Percentiles rank a stretch among this genome's conserved stretches.
These are phyloP conservation scores for Yarrowia phangngaensis DNA, from an alignment of 805 yeast genomes.

Conservation along the genomic window DNA sequence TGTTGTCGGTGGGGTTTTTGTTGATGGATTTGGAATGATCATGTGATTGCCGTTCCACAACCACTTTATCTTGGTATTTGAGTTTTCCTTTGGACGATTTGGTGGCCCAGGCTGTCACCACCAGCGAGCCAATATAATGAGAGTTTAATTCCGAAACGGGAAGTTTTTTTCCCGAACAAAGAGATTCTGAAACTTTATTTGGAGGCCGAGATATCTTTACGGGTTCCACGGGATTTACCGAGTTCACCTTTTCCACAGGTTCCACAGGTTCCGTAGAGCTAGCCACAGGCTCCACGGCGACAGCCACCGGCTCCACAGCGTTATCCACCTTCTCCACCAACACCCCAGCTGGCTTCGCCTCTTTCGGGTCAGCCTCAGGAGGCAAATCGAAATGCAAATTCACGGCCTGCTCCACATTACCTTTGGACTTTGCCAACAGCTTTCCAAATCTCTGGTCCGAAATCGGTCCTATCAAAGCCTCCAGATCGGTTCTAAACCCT, in stretches of 20 bases:
- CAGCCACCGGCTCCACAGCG: too few relatives aligned
- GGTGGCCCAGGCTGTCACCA: constrained; percentile 30
- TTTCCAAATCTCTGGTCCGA: constrained; percentile 28
- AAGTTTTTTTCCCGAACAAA: too few relatives aligned
- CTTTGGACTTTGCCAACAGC: constrained; percentile 31
- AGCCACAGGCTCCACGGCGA: too few relatives aligned
- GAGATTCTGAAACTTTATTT: too few relatives aligned
- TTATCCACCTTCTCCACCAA: neutral
- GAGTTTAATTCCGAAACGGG: neutral
- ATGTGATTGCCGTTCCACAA: constrained; percentile 1
- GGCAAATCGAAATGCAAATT: constrained; percentile 34
- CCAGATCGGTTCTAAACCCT: constrained; percentile 32
- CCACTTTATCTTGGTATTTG: constrained; percentile 2
- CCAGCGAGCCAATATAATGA: constrained; percentile 5
- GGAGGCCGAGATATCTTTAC: too few relatives aligned
- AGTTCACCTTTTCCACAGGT: too few relatives aligned
- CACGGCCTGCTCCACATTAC: constrained; percentile 35
- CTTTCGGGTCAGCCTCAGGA: too few relatives aligned
- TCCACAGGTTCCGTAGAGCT: too few relatives aligned
- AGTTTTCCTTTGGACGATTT: constrained; percentile 11
- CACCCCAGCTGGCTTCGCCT: neutral
- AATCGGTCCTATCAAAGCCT: constrained; percentile 35
- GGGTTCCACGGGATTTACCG: too few relatives aligned
- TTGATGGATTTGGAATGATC: constrained; percentile 12
- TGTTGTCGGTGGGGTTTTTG: constrained; percentile 11